Evolutionary conservation across 257 asterid genomes (phyloP).

Genomic region (Solanum virginianum): DNA sequence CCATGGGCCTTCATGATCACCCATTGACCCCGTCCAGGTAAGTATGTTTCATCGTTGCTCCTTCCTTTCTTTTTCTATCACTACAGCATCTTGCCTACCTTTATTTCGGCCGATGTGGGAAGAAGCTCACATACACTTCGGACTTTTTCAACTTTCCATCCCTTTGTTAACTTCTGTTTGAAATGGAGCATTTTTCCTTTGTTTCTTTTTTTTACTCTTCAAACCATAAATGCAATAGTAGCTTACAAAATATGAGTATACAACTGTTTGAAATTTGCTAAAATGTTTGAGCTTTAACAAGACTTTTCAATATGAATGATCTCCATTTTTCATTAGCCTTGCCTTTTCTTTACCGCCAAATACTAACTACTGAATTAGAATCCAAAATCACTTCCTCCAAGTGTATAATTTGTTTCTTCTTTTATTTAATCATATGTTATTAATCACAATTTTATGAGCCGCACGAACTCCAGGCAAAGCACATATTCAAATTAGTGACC

Average conservation of each 20-base stretch:
- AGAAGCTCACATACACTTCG: background rate
- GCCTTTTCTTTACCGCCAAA: background rate
- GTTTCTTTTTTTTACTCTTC: background rate
- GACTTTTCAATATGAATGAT: background rate
- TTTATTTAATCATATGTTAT: background rate
- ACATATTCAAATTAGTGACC: background rate
- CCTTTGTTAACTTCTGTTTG: background rate
- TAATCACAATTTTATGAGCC: background rate
- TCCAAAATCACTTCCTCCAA: background rate
- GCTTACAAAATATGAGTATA: background rate
- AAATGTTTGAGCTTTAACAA: background rate
- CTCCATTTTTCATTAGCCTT: background rate
- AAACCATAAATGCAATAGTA: background rate
- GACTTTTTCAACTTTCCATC: background rate
- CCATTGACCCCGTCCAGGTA: conserved; percentile 12
- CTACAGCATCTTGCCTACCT: background rate
- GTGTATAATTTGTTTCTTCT: background rate
- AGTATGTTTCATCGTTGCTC: background rate
- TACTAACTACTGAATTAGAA: background rate
- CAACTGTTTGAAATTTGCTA: background rate
- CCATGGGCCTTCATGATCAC: background rate
- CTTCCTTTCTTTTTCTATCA: background rate
- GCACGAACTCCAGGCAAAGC: background rate
- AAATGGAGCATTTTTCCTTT: background rate
- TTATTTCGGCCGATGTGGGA: background rate